These are phyloP conservation scores for Trichoderma simmonsii DNA, from an alignment of 2,329 filamentous ascomycete species.

Conservation along the genomic window DNA sequence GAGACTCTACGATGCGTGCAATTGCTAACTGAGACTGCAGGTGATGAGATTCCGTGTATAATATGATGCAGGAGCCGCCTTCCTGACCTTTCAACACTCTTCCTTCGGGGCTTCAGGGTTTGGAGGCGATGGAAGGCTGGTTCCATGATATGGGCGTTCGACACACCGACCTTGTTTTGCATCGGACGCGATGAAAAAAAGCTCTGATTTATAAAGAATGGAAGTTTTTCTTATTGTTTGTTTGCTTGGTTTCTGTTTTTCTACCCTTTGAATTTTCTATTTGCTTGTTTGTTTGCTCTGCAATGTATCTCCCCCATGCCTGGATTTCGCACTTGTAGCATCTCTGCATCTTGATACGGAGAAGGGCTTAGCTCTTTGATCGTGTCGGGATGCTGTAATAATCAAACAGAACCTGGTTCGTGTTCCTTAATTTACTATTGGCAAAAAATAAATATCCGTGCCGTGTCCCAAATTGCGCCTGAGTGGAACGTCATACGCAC, in stretches of 20 bases:
- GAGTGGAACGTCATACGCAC: background rate
- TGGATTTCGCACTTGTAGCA: background rate
- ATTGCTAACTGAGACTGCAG: conserved; percentile 48
- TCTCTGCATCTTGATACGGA: background rate
- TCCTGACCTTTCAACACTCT: conserved; percentile 73
- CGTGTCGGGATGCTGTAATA: background rate
- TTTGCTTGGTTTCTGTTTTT: conserved; percentile 9
- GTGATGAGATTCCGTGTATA: conserved; percentile 99
- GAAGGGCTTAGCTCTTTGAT: background rate
- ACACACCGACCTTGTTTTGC: conserved; percentile 96
- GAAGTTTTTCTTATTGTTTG: conserved; percentile 26
- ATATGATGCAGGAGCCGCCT: conserved; percentile 75
- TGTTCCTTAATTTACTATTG: background rate
- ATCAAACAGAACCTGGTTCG: background rate
- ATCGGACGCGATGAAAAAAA: conserved; percentile 95
- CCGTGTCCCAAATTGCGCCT: background rate
- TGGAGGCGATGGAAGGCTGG: conserved; percentile 60
- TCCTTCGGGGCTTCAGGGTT: conserved; percentile 88
- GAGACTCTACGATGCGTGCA: background rate
- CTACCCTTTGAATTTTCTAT: background rate
- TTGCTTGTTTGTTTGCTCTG: background rate
- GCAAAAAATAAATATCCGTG: background rate
- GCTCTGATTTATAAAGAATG: conserved; percentile 73
- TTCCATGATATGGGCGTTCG: conserved; percentile 98
- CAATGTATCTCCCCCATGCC: background rate